Conservation (phyloP, 2,329 filamentous ascomycete genomes). For the Ampelomyces quisqualis region DNA sequence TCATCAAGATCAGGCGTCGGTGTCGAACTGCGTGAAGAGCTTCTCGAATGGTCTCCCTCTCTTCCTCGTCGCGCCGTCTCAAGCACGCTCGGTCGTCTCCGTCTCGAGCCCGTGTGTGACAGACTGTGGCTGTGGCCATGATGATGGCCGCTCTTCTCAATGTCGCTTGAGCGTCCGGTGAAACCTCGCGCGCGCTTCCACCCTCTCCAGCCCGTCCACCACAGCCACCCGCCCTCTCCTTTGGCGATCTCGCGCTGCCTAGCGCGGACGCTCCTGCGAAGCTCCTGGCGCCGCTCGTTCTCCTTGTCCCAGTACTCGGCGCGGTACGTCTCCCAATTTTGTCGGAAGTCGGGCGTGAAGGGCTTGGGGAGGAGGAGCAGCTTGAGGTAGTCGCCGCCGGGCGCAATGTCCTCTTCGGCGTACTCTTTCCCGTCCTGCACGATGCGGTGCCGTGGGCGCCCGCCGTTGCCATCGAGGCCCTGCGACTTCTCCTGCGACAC, state of each 20-base stretch:
- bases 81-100: conserved; percentile 32
- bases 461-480: conserved; percentile 21
- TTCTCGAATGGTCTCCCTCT: conserved; percentile 35
- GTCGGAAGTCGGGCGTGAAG: conserved; percentile 89
- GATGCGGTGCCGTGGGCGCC: conserved; percentile 31
- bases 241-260: conserved; percentile 68
- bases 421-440: conserved; percentile 62
- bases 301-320: conserved; percentile 96
- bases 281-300: conserved; percentile 78
- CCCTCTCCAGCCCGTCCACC: conserved; percentile 78
- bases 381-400: conserved; percentile 89
- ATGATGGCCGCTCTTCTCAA: conserved; percentile 34
- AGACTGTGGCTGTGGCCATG: conserved; percentile 12
- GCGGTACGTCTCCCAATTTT: conserved; percentile 95
- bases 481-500: conserved; percentile 47
- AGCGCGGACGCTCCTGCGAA: conserved; percentile 69
- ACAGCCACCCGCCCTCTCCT: conserved; percentile 71
- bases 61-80: conserved; percentile 18
- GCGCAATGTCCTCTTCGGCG: conserved; percentile 85
- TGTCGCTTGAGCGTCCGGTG: conserved; percentile 24
- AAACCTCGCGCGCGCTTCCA: conserved; percentile 45
- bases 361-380: conserved; percentile 88
- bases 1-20: conserved; percentile 39
- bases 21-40: conserved; percentile 34
- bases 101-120: conserved; percentile 23